Evolutionary conservation across 805 yeast genomes (phyloP).

Genomic region (Maudiozyma serrabonitensis): DNA sequence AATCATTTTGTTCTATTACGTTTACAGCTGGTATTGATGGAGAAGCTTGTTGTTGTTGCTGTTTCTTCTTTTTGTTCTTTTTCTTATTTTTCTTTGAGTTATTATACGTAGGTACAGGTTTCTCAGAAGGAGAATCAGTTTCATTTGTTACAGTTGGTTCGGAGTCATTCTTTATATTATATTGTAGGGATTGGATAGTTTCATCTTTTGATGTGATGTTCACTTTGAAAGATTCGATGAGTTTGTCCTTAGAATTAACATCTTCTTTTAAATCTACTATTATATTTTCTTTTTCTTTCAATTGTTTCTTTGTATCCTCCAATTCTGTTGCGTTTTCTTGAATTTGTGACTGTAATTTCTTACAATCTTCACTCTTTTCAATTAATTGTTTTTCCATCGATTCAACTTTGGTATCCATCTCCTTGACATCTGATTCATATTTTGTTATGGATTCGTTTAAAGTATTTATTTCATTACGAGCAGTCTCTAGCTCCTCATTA

Average conservation of each 20-base stretch:
- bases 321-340: background rate
- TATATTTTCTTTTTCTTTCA: background rate
- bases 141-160: background rate
- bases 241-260: background rate
- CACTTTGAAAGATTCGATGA: background rate
- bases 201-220: background rate
- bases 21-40: background rate
- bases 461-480: background rate
- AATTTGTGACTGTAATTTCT: background rate
- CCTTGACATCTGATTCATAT: background rate
- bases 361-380: background rate
- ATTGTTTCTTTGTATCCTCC: background rate
- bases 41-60: background rate
- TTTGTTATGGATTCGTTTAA: background rate
- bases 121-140: background rate
- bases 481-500: background rate
- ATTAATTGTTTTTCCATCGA: background rate
- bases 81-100: constrained; percentile 1
- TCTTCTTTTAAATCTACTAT: background rate
- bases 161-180: background rate
- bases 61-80: constrained; percentile 2
- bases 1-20: background rate
- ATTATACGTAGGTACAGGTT: background rate
- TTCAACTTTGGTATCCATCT: background rate
- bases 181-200: background rate